phyloP scores from a whole-genome alignment of 192 early-diverging fungal species.

The Geranomyces michiganensis region DNA sequence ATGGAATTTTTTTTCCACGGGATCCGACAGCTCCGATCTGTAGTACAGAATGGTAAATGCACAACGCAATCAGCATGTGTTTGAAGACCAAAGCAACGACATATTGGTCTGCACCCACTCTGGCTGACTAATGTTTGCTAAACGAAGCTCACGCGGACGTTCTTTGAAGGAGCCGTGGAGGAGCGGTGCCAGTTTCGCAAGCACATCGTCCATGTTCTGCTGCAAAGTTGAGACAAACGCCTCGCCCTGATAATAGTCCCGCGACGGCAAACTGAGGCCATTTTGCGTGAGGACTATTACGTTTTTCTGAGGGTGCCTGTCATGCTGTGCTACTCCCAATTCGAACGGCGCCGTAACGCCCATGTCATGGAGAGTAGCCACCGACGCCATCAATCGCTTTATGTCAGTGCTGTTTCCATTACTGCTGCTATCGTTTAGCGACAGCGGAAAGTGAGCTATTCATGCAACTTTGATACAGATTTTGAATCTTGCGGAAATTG shows the following conservation, averaged over 20 bases:
- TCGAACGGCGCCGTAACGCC: constrained; percentile 42
- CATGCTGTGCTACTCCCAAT: constrained; percentile 55
- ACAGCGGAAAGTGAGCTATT: constrained; percentile 9
- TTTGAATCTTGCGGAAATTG: constrained; percentile 60
- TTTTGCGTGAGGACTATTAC: constrained; percentile 52
- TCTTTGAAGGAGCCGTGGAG: background rate
- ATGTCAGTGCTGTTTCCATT: background rate
- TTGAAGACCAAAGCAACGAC: no score
- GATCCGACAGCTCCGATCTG: background rate
- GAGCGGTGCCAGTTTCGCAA: constrained; percentile 13
- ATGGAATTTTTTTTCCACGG: background rate
- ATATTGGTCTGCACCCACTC: no score
- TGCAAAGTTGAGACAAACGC: constrained; percentile 49
- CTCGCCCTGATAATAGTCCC: constrained; percentile 63
- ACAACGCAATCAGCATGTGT: no score
- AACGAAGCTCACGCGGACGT: background rate
- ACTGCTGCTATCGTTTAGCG: background rate
- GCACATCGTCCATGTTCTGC: constrained; percentile 44
- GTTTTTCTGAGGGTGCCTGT: constrained; percentile 60
- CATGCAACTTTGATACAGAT: constrained; percentile 61
- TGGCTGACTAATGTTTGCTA: no score
- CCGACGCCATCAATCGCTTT: constrained; percentile 4
- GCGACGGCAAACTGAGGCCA: constrained; percentile 66
- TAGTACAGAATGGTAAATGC: no score
- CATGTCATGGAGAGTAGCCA: constrained; percentile 1